phyloP scores from a whole-genome alignment of 805 yeast species.

The Cyberlindnera euphorbiae region DNA sequence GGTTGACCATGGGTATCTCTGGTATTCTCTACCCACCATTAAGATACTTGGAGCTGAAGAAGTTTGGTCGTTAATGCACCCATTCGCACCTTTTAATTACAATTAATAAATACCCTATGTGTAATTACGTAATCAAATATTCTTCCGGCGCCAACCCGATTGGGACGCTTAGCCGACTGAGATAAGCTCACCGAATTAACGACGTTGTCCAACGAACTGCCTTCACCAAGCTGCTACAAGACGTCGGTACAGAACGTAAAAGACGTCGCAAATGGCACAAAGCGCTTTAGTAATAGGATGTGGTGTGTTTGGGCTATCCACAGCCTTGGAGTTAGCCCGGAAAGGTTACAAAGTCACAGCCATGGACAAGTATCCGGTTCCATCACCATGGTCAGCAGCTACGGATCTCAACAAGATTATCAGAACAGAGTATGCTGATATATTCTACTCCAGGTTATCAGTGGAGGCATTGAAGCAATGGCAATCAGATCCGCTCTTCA shows the following conservation, averaged over 20 bases:
- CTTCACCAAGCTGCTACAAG: no score
- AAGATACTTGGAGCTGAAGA: constrained; percentile 59
- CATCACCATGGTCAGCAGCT: constrained; percentile 44
- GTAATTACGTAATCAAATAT: neutral
- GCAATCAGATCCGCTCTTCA: constrained; percentile 29
- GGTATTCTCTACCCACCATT: constrained; percentile 57
- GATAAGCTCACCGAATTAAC: no score
- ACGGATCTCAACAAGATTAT: constrained; percentile 46
- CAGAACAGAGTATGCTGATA: constrained; percentile 42
- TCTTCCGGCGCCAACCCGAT: neutral
- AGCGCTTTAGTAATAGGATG: constrained; percentile 30
- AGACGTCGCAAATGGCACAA: constrained; percentile 2
- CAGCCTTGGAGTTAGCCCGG: constrained; percentile 34
- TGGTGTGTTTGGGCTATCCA: constrained; percentile 44
- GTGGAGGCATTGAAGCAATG: constrained; percentile 41
- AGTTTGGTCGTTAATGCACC: constrained; percentile 40
- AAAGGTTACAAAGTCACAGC: constrained; percentile 31
- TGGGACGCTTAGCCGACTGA: neutral
- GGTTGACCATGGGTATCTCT: constrained; percentile 70
- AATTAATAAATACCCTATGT: no score
- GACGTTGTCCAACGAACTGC: no score
- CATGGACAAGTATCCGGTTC: constrained; percentile 37
- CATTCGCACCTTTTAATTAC: neutral
- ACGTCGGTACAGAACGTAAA: no score
- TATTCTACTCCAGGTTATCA: constrained; percentile 37